Evolutionary conservation across 768 basidiomycete genomes (phyloP), one percentile per base, ranked within the genome.

Genomic region (Pleurotus djamor): DNA sequence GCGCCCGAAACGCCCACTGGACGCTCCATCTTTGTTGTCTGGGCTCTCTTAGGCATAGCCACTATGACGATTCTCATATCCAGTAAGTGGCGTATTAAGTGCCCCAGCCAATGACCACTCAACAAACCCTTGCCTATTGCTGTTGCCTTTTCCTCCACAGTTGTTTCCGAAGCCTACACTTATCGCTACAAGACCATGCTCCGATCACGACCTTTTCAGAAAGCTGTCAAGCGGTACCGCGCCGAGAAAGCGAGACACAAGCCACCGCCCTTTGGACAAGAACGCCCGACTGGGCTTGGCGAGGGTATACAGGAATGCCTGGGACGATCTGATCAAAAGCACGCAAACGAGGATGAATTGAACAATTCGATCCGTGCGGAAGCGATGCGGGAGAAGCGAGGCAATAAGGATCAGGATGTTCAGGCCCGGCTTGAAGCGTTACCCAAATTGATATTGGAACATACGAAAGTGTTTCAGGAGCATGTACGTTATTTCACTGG

Each of bases 21-120:
- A 9, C 83, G 89, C 21, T 83, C 88, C 12, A 78, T 93, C 36
- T 93, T 93, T 68, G 80, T 92, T 43, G 82, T 84, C 2, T 92
- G 91, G 91, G 88, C 91, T 0, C 69, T 93, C 37, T 71, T 91
- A 5, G 92, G 90, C 13, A 86, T 92, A 12, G 89, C 79, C 1
- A 84, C 88, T 1, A 83, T 92, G 84, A 90, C 91, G 0, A 83
- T 89, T 32, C 75, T 92, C 12, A 79, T 92, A 60, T 87, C 90
- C 5, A 82, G 89, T 89, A 45, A 6, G 82, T 71, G 49, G 8
- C 5, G 9, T 36, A 16, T 12, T 38, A 41, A 4, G 38, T 41
- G 4, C n/a, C 38, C 38, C n/a, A 10, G 4, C 38, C n/a, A n/a
- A 41, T 1, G 38, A 41, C 38, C n/a, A 2, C 38, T 47, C 35